Percentiles rank a stretch among this genome's conserved stretches.
Conservation (phyloP, 2,329 filamentous ascomycete species). For the Hypoxylon sp. region DNA sequence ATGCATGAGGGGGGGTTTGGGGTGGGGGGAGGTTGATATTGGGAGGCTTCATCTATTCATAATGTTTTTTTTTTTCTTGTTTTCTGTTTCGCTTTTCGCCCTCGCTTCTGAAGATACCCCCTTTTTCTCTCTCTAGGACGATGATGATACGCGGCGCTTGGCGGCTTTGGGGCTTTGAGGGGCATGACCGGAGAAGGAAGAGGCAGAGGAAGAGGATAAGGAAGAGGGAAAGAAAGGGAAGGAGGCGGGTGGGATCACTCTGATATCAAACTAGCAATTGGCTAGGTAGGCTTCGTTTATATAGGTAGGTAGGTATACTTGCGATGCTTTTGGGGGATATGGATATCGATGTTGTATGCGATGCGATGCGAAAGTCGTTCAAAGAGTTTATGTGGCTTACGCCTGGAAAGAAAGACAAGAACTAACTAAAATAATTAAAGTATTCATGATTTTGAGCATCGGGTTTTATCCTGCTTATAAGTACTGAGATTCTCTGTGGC, state of each 20-base stretch:
- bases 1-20: neutral
- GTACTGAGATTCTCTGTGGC: neutral
- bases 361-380: too few species aligned
- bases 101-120: slow-evolving; percentile 43
- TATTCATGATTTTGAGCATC: neutral
- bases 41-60: slow-evolving; percentile 16
- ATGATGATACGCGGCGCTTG: slow-evolving; percentile 33
- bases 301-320: too few species aligned
- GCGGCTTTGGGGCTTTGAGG: slow-evolving; percentile 12
- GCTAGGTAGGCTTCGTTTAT: neutral
- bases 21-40: neutral
- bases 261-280: neutral
- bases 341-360: slow-evolving; percentile 2
- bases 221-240: neutral
- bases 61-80: slow-evolving; percentile 20
- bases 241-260: neutral
- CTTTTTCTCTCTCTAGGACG: slow-evolving; percentile 20
- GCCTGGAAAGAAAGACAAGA: slow-evolving; percentile 9
- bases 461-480: neutral
- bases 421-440: neutral
- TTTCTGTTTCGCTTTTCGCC: slow-evolving; percentile 16
- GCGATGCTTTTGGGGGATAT: neutral
- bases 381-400: slow-evolving; percentile 23
- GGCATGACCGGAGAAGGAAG: neutral
- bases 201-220: slow-evolving; percentile 2